Percentiles rank a stretch among this genome's conserved stretches.
phyloP scores from a whole-genome alignment of 257 asterid species.

The Solanum raphanifolium region DNA sequence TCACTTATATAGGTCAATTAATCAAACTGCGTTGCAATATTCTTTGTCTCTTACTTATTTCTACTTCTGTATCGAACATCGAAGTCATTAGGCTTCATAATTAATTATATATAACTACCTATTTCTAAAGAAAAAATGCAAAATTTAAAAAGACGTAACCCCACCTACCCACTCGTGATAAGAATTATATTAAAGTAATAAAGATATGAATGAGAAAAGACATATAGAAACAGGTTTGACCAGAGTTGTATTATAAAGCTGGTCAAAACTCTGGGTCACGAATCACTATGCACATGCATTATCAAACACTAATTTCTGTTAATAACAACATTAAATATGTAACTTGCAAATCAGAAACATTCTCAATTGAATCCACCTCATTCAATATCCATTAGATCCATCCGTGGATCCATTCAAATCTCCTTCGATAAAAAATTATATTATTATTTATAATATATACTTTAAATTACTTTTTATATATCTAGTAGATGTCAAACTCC shows the following conservation, averaged over 20 bases:
- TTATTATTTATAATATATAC: too few species aligned
- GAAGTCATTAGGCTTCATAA: too few species aligned
- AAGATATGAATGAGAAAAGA: background rate
- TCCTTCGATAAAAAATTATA: too few species aligned
- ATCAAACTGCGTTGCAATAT: background rate
- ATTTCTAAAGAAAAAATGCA: background rate
- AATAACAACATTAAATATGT: background rate
- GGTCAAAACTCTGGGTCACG: background rate
- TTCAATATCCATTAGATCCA: too few species aligned
- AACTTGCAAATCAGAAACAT: background rate
- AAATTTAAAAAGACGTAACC: background rate
- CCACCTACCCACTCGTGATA: background rate
- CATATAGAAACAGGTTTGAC: background rate
- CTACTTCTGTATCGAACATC: too few species aligned
- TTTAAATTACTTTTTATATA: too few species aligned
- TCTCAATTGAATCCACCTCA: background rate
- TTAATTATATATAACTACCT: too few species aligned
- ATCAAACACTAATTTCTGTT: background rate
- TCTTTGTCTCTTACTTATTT: background rate
- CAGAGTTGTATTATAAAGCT: background rate
- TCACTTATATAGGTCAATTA: background rate
- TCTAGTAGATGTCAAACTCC: too few species aligned
- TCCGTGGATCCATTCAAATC: too few species aligned
- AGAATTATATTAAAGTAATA: background rate
- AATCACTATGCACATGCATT: background rate